Evolutionary conservation across 129 eudicot genomes (phyloP).

Genomic region (Ambrosia artemisiifolia): DNA sequence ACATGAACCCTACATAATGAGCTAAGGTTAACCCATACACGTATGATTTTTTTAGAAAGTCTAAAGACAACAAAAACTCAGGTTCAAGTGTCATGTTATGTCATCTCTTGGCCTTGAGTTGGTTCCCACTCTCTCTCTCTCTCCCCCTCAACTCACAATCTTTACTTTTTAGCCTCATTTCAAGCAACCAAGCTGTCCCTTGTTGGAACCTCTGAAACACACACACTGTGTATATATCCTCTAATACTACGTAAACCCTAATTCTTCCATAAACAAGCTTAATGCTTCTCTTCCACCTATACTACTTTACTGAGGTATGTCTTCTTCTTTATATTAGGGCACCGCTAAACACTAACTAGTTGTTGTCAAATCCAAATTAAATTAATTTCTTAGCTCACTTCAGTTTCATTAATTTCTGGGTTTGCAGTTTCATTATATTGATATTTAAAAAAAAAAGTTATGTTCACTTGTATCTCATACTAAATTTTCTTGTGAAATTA

Average conservation of each 20-base stretch:
- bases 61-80: constrained; percentile 21
- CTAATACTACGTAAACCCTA: constrained; percentile 23
- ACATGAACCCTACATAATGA: not conserved
- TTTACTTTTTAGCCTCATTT: constrained; percentile 49
- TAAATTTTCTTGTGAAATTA: not conserved
- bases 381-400: not conserved
- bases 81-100: constrained; percentile 33
- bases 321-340: not conserved
- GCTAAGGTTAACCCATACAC: constrained; percentile 19
- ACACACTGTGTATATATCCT: constrained; percentile 25
- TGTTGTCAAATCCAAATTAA: not conserved
- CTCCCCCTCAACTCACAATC: constrained; percentile 20
- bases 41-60: constrained; percentile 9
- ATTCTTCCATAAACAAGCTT: constrained; percentile 12
- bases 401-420: too few relatives aligned
- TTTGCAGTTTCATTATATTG: too few relatives aligned
- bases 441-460: too few relatives aligned
- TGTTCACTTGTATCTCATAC: not conserved
- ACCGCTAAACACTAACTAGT: not conserved
- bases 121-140: constrained; percentile 46
- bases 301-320: constrained; percentile 27
- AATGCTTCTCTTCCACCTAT: constrained; percentile 23
- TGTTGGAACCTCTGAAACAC: constrained; percentile 63
- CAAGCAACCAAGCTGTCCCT: constrained; percentile 92
- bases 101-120: constrained; percentile 38